Base-by-base conservation (phyloP, 106 monocot genomes). In the Dioscorea alata region DNA sequence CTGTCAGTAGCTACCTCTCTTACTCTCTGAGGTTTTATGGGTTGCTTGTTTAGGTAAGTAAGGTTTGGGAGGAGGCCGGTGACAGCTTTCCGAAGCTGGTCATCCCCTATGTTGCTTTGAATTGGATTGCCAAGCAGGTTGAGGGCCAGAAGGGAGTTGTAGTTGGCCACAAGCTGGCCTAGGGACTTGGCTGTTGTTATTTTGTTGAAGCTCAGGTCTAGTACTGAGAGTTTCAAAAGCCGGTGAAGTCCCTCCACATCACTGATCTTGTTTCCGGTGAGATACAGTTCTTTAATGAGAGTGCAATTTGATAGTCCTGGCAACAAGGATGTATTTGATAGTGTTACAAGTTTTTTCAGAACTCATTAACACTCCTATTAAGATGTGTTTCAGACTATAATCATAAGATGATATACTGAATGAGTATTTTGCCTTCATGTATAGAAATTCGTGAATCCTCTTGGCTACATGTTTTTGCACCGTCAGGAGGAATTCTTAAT, bases 191-290 rank as follows among this genome's bases (percentile, higher is more conserved):
- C 60, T 1, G 88, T 92, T 12, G 84, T 84, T 54, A 96, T 82
- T 80, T 83, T 92, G 79, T 97, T 97, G 82, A 97, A 97, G 82
- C 97, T 92, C 65, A 97, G 76, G 67, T 97, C 97, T 1, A 97
- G 58, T 0, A 97, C 80, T 10, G 84, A 60, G 0, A 97, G 81
- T 74, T 97, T 97, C 24, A 92, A 80, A 33, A 97, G 88, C 49
- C 96, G 70, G 66, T 97, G 96, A 12, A 97, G 81, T 0, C 96
- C 96, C 71, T 97, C 96, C 7, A 92, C 82, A 4, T 89, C 69
- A 42, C 92, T 89, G 56, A 97, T 89, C 78, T 97, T 97, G 81
- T 97, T 97, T 5, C 96, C 96, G 13, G 96, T 82, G 4, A 97
- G 82, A 71, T 92, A 97, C 9, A 97, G 69, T 72, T 97, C 92